Evolutionary conservation across 805 yeast genomes (phyloP).

Genomic region (Yamadazyma olivae): DNA sequence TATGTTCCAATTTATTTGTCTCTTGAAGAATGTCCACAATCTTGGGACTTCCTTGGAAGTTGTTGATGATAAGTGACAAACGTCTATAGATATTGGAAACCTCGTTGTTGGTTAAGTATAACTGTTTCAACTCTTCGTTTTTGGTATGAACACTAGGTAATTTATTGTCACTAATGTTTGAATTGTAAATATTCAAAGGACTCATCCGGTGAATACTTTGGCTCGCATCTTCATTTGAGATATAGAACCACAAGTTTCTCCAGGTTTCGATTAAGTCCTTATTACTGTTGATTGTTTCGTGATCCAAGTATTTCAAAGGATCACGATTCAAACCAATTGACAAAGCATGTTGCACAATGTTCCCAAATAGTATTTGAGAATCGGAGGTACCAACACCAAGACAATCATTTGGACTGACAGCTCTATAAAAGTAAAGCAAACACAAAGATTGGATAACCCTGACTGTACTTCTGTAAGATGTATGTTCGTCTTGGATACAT

Average conservation of each 20-base stretch:
- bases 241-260: constrained; percentile 36
- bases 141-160: constrained; percentile 18
- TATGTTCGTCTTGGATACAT: constrained; percentile 31
- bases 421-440: constrained; percentile 30
- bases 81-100: constrained; percentile 28
- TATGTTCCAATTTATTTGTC: constrained; percentile 33
- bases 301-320: constrained; percentile 29
- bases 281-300: constrained; percentile 27
- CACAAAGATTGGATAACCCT: constrained; percentile 33
- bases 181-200: constrained; percentile 21
- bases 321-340: constrained; percentile 41
- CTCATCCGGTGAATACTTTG: constrained; percentile 32
- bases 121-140: constrained; percentile 15
- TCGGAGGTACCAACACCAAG: constrained; percentile 41
- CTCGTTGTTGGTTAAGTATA: constrained; percentile 11
- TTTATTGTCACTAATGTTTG: constrained; percentile 33
- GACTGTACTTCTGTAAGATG: constrained; percentile 29
- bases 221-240: constrained; percentile 28
- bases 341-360: constrained; percentile 34
- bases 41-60: constrained; percentile 27
- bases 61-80: constrained; percentile 23
- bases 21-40: constrained; percentile 33
- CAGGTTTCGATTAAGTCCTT: constrained; percentile 25
- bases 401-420: constrained; percentile 40
- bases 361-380: constrained; percentile 35